These are phyloP conservation scores for Cyphellophora attinorum DNA, from an alignment of 2,329 filamentous ascomycete genomes.

Conservation along the genomic window DNA sequence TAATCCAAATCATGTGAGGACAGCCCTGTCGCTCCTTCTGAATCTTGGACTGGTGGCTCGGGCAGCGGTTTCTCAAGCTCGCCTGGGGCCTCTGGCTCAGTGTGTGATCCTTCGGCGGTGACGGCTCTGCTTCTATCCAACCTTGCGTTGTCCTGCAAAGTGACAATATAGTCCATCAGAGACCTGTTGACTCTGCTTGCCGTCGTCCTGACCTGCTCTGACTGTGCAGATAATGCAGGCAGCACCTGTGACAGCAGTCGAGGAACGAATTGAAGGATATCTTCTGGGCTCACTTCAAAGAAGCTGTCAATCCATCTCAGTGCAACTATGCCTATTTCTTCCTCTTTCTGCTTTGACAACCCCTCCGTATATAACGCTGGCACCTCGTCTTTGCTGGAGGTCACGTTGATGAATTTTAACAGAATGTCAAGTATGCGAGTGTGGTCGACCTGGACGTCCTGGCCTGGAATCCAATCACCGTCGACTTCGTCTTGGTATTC, in stretches of 20 bases:
- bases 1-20: slow-evolving; percentile 72
- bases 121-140: slow-evolving; percentile 21
- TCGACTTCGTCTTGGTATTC: slow-evolving; percentile 57
- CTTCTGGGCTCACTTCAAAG: slow-evolving; percentile 92
- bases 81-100: slow-evolving; percentile 1
- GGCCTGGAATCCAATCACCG: slow-evolving; percentile 93
- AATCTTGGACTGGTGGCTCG: slow-evolving; percentile 23
- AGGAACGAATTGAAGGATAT: slow-evolving; percentile 90
- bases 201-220: slow-evolving; percentile 79
- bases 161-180: slow-evolving; percentile 89
- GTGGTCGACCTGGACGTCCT: slow-evolving; percentile 92
- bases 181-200: slow-evolving; percentile 83
- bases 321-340: slow-evolving; percentile 84
- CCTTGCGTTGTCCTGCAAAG: slow-evolving; percentile 74
- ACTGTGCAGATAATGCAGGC: slow-evolving; percentile 84
- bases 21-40: slow-evolving; percentile 35
- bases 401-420: slow-evolving; percentile 67
- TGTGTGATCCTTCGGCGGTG: slow-evolving; percentile 5
- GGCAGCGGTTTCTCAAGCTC: slow-evolving; percentile 27
- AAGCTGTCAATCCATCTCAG: slow-evolving; percentile 94
- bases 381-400: slow-evolving; percentile 14
- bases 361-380: slow-evolving; percentile 17
- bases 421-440: slow-evolving; percentile 85
- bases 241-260: slow-evolving; percentile 84
- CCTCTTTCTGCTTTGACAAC: slow-evolving; percentile 47